Percentiles rank a stretch among this genome's conserved stretches.
Evolutionary conservation across 2,329 filamentous ascomycete species (phyloP).

Genomic region (Orbilia quercus): DNA sequence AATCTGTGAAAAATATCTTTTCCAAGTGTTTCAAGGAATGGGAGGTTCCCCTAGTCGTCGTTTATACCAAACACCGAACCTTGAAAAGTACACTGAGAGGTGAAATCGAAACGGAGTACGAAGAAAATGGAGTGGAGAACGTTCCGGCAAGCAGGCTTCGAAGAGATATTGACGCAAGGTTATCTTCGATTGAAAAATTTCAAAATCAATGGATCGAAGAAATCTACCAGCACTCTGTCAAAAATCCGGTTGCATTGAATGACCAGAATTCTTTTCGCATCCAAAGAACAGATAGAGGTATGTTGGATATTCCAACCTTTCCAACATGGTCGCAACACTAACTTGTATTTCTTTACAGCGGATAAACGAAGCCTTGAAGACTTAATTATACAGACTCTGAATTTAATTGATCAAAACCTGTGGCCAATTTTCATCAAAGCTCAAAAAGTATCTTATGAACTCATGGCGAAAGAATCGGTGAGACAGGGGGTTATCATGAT

Average conservation of each 20-base stretch:
- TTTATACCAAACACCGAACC: constrained; percentile 17
- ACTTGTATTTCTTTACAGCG: constrained; percentile 7
- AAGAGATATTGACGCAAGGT: neutral
- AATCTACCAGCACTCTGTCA: constrained; percentile 3
- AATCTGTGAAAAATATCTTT: constrained; percentile 19
- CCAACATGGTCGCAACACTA: neutral
- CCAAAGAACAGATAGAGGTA: constrained; percentile 30
- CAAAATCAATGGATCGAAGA: constrained; percentile 20
- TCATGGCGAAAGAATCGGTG: constrained; percentile 16
- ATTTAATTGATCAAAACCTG: constrained; percentile 13
- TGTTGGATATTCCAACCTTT: neutral
- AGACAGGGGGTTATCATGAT: constrained; percentile 19
- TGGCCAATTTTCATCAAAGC: constrained; percentile 14
- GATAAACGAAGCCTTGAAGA: constrained; percentile 17
- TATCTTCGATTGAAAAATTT: neutral
- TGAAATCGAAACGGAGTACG: constrained; percentile 6
- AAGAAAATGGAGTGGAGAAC: neutral
- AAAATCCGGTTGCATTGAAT: neutral
- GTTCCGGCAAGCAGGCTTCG: constrained; percentile 2
- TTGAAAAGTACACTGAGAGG: constrained; percentile 2
- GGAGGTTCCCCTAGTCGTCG: constrained; percentile 29
- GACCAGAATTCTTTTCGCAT: constrained; percentile 19
- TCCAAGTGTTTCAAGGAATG: constrained; percentile 25
- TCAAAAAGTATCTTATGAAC: constrained; percentile 15
- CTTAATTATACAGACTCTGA: constrained; percentile 14